Conservation (phyloP, 202 grass and related monocot genomes). For the Carex arenaria region DNA sequence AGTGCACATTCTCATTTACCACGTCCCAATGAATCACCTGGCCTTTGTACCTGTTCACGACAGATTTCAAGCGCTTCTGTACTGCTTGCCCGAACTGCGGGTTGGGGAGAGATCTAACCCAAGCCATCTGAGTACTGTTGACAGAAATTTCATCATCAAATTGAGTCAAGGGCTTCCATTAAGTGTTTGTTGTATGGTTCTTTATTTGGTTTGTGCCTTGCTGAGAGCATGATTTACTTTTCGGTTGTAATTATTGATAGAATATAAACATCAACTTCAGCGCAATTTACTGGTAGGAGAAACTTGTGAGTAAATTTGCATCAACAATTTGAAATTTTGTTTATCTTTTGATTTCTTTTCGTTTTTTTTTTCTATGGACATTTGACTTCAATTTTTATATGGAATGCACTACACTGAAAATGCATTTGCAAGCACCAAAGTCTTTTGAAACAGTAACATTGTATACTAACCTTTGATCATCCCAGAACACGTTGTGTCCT, state of each 20-base stretch:
- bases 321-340: not conserved
- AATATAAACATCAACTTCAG: not conserved
- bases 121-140: slow-evolving; percentile 35
- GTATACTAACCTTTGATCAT: slow-evolving; percentile 34
- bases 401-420: not conserved
- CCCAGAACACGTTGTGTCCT: slow-evolving; percentile 93
- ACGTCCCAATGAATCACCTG: slow-evolving; percentile 82
- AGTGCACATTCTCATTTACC: slow-evolving; percentile 85
- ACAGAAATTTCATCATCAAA: not conserved
- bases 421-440: no score
- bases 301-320: not conserved
- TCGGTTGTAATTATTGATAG: not conserved
- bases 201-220: no score
- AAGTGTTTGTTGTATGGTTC: no score
- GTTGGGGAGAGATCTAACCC: slow-evolving; percentile 31
- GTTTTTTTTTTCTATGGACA: not conserved
- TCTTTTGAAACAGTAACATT: not conserved
- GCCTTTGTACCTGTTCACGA: slow-evolving; percentile 49
- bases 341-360: not conserved
- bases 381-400: not conserved
- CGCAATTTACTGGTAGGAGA: not conserved
- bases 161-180: no score
- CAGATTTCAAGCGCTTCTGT: slow-evolving; percentile 33
- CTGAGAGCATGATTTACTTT: not conserved
- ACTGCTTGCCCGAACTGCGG: slow-evolving; percentile 48